Conservation (phyloP, 495 filamentous ascomycete genomes). For the Neurospora sublineolata region DNA sequence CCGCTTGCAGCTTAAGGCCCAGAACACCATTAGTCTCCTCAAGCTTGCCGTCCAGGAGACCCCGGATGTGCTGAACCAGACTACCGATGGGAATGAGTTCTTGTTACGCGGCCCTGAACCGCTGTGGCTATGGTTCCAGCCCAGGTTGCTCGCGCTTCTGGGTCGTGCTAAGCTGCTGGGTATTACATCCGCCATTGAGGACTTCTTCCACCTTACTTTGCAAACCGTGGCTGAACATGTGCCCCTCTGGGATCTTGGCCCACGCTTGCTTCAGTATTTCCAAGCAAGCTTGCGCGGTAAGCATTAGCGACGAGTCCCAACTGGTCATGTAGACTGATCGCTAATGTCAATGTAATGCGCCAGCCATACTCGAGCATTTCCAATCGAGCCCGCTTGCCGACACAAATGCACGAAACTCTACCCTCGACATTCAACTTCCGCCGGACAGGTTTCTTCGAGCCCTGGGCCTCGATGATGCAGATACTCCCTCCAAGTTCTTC, state of each 20-base stretch:
- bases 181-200: constrained; percentile 36
- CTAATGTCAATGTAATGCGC: neutral
- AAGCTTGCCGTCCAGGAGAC: constrained; percentile 59
- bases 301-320: constrained; percentile 1
- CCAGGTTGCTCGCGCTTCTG: constrained; percentile 47
- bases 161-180: constrained; percentile 32
- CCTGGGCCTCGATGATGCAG: neutral
- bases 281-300: constrained; percentile 28
- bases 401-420: neutral
- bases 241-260: constrained; percentile 35
- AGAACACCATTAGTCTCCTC: constrained; percentile 54
- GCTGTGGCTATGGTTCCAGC: constrained; percentile 70
- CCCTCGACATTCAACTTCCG: constrained; percentile 13
- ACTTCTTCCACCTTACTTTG: constrained; percentile 37
- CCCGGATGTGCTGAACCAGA: constrained; percentile 54
- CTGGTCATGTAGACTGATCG: neutral
- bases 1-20: constrained; percentile 49
- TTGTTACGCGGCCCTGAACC: constrained; percentile 46
- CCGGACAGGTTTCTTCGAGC: constrained; percentile 9
- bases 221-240: constrained; percentile 24
- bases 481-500: constrained; percentile 6
- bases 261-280: constrained; percentile 32
- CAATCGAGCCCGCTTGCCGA: neutral
- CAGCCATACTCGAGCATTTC: constrained; percentile 14
- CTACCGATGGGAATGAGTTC: constrained; percentile 23